Evolutionary conservation across 2,329 filamentous ascomycete genomes (phyloP).

Genomic region (Leptographium galeiforme): DNA sequence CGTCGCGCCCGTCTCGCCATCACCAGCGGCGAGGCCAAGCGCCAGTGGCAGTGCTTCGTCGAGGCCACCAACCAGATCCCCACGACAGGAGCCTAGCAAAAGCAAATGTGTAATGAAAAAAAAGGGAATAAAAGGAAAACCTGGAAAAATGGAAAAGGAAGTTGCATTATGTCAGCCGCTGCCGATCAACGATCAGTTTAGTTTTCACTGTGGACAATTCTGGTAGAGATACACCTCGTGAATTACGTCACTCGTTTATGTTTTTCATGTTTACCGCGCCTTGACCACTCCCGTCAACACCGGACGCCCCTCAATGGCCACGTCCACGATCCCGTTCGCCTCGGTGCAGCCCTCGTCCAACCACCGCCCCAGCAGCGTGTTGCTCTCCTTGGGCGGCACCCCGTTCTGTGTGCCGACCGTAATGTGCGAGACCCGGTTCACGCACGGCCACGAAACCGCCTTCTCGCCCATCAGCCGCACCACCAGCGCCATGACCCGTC

Average conservation of each 20-base stretch:
- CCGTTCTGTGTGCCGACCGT: conserved; percentile 71
- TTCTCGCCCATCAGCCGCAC: conserved; percentile 51
- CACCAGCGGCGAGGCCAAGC: conserved; percentile 73
- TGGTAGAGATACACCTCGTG: too few species aligned
- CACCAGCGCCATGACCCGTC: conserved; percentile 81
- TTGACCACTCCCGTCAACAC: conserved; percentile 32
- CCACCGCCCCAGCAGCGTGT: conserved; percentile 69
- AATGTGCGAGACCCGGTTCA: conserved; percentile 72
- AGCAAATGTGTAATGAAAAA: too few species aligned
- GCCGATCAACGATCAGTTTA: too few species aligned
- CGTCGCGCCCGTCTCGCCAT: conserved; percentile 79
- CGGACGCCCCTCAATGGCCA: conserved; percentile 36
- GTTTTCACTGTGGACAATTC: too few species aligned
- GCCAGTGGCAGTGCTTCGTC: conserved; percentile 72
- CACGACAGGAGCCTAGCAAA: not conserved
- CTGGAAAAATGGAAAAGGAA: too few species aligned
- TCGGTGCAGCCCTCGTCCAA: conserved; percentile 38
- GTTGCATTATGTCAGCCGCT: too few species aligned
- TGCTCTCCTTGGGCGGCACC: conserved; percentile 91
- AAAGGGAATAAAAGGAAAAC: too few species aligned
- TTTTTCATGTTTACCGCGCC: conserved; percentile 16
- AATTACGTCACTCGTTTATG: too few species aligned
- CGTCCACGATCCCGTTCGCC: conserved; percentile 31
- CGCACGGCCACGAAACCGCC: conserved; percentile 45
- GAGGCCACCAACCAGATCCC: conserved; percentile 52